Base-by-base conservation (phyloP, 2,329 filamentous ascomycete genomes). In the Phialophora macrospora region DNA sequence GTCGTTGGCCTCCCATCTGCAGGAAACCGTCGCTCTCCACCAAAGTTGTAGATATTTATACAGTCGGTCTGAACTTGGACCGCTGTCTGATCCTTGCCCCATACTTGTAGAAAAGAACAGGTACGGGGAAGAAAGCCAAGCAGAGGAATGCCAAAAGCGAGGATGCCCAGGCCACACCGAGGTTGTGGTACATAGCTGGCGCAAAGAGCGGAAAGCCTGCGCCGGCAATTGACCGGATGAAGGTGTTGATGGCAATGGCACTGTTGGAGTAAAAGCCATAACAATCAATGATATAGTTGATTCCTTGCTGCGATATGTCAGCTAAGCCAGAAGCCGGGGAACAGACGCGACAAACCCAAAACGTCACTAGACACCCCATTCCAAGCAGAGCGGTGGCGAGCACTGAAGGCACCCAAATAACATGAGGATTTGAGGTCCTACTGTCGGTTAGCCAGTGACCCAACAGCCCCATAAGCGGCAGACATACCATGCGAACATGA, bases 21-120 rank as follows among this genome's bases (percentile, higher is more conserved):
- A 51, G 9, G 4, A 41, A 38, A n/a, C 38, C 20, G 12, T 28
- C 26, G 20, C 48, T 14, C 26, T 52, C 48, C 4, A 3, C 22
- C 48, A 24, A 52, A 24, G 4, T 17, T 52, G 11, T 8, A 26
- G 17, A 14, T 6, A 5, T 22, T 55, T 12, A 55, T 12, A 8
- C 17, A 14, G 8, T 32, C 3, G 74, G 74, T 26, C 67, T 72
- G 64, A 74, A 83, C 66, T 77, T 76, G 72, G 80, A 82, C 74
- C 73, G 79, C 11, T 66, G 73, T 68, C 82, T 76, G 72, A 84
- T 75, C 65, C 62, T 75, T 56, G 78, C 77, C 0, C 82, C 82
- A 72, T 79, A 84, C 44, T 75, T 75, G 75, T 79, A 84, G 69
- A 85, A 77, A 67, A 84, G 62, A 17, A 83, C 74, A 2, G 83